phyloP scores from a whole-genome alignment of 139 green algal genomes.

The Chlamydomonas eustigma region DNA sequence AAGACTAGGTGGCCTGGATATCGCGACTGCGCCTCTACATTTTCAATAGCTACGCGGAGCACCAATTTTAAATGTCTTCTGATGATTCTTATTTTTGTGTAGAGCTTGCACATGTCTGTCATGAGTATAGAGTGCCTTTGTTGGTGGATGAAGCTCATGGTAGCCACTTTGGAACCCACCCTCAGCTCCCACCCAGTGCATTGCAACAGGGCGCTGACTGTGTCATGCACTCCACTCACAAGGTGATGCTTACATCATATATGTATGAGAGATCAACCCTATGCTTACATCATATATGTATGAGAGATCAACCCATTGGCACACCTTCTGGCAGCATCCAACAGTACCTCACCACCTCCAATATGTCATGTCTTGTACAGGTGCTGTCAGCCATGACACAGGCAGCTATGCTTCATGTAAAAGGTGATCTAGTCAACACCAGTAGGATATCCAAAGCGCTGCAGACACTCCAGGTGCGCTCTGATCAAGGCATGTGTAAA shows the following conservation, averaged over 20 bases:
- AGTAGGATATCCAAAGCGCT: conserved; percentile 32
- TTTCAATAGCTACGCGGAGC: too few species aligned
- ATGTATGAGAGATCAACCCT: too few species aligned
- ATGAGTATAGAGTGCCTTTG: conserved; percentile 52
- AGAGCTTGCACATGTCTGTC: conserved; percentile 53
- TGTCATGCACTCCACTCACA: conserved; percentile 92
- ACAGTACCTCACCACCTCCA: too few species aligned
- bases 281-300: too few species aligned
- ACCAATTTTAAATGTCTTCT: too few species aligned
- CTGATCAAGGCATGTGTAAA: too few species aligned
- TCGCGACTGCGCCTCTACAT: too few species aligned
- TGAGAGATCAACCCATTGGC: too few species aligned
- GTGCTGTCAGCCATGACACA: conserved; percentile 61
- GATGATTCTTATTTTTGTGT: too few species aligned
- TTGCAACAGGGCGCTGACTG: conserved; percentile 76
- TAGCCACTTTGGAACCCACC: conserved; percentile 69
- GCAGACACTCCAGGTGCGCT: conserved; percentile 47
- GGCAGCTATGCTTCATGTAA: conserved; percentile 86
- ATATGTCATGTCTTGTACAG: too few species aligned
- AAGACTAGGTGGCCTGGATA: too few species aligned
- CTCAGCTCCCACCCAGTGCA: conserved; percentile 26
- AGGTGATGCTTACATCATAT: conserved; percentile 71
- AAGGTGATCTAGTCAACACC: conserved; percentile 20
- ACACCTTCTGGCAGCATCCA: too few species aligned
- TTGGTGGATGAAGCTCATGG: conserved; percentile 93